A percentile compares a stretch with the other conserved stretches of the same genome.
Evolutionary conservation across 2,329 filamentous ascomycete genomes (phyloP).

Genomic region (Pseudogymnoascus sp.): DNA sequence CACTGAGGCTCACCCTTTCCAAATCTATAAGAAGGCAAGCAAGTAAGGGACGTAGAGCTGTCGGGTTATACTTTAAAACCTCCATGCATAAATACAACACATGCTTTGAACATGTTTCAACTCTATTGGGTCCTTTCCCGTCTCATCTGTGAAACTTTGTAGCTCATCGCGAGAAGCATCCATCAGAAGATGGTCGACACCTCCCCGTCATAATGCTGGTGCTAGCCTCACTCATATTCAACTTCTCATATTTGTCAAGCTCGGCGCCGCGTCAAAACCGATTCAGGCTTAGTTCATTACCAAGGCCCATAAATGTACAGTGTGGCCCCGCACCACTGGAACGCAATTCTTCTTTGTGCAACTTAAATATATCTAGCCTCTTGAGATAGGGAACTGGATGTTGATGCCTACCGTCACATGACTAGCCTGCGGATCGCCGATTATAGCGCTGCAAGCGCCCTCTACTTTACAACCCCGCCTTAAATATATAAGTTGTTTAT

Average conservation of each 20-base stretch:
- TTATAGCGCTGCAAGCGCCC: background rate
- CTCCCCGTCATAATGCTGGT: background rate
- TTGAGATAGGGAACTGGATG: background rate
- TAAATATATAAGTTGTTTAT: background rate
- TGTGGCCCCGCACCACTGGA: background rate
- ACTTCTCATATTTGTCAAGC: background rate
- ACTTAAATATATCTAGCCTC: background rate
- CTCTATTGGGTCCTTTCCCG: background rate
- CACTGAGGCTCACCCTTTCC: slow-evolving; percentile 56
- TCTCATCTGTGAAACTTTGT: background rate
- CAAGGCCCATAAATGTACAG: background rate
- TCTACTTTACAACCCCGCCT: slow-evolving; percentile 3
- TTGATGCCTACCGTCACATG: background rate
- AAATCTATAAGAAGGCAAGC: slow-evolving; percentile 26
- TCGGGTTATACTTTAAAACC: background rate
- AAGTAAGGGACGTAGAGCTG: background rate
- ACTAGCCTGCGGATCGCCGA: background rate
- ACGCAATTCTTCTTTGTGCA: background rate
- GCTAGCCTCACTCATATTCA: background rate
- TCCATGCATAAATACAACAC: background rate
- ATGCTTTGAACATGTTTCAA: background rate
- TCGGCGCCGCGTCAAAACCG: background rate
- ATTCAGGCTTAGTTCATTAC: background rate
- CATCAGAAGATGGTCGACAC: background rate
- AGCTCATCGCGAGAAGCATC: background rate